A percentile compares a stretch with the other conserved stretches of the same genome.
Evolutionary conservation across 2,329 filamentous ascomycete species (phyloP).

Genomic region (Monilinia laxa): DNA sequence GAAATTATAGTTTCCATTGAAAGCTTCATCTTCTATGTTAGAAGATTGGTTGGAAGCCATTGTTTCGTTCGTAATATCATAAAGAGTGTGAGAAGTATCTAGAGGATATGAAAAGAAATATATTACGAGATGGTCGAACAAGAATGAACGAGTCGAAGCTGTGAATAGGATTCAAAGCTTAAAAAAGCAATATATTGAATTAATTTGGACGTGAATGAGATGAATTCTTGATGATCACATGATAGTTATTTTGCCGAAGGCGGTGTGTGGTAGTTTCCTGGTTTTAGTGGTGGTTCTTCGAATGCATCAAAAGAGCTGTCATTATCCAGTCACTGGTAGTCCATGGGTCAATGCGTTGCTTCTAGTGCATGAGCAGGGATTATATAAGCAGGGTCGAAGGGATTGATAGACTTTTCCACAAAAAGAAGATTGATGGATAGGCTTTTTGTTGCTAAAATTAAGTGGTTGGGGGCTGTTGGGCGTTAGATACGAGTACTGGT

Average conservation of each 20-base stretch:
- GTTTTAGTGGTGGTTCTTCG: no score
- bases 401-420: neutral
- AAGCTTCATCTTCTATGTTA: conserved; percentile 8
- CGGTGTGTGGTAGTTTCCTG: neutral
- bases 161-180: neutral
- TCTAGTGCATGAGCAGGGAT: neutral
- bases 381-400: conserved; percentile 4
- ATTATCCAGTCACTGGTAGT: neutral
- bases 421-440: neutral
- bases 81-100: neutral
- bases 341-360: no score
- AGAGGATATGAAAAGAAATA: no score
- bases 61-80: conserved; percentile 4
- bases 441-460: conserved; percentile 5
- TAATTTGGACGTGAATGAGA: neutral
- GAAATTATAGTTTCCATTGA: conserved; percentile 18
- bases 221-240: conserved; percentile 16
- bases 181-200: neutral
- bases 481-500: neutral
- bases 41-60: conserved; percentile 18
- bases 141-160: neutral
- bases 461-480: neutral
- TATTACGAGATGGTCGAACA: neutral
- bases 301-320: neutral
- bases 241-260: conserved; percentile 4